Evolutionary conservation across 225 moss, liverwort and hornwort species (phyloP).

Genomic region (Thuidium tamariscinum): DNA sequence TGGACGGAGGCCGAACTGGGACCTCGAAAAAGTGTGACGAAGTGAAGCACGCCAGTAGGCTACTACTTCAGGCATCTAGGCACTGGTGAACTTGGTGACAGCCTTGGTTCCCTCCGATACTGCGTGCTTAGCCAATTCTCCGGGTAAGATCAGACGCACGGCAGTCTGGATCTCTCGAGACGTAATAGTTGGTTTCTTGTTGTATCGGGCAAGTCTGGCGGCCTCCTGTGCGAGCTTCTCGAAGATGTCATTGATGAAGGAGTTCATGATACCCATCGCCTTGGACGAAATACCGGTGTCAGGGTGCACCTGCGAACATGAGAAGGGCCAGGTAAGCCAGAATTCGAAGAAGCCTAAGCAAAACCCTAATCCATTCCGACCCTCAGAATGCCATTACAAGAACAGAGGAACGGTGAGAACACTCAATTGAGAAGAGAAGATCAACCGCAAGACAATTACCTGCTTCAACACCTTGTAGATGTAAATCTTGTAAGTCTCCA

Average conservation of each 20-base stretch:
- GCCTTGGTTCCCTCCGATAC: constrained; percentile 28
- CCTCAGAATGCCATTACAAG: not conserved
- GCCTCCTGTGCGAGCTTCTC: constrained; percentile 30
- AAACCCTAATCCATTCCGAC: not conserved
- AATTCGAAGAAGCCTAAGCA: no score
- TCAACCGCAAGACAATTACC: not conserved
- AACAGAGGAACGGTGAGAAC: no score
- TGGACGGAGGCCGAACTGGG: not conserved
- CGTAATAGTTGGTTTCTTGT: constrained; percentile 30
- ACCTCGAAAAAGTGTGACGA: no score
- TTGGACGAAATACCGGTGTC: constrained; percentile 30
- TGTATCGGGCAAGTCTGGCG: constrained; percentile 16
- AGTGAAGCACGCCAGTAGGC: no score
- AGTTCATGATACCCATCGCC: constrained; percentile 32
- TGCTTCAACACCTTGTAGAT: constrained; percentile 9
- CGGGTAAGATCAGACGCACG: constrained; percentile 23
- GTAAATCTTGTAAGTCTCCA: constrained; percentile 20
- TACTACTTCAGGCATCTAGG: not conserved
- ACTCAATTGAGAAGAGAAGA: not conserved
- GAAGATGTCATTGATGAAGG: constrained; percentile 25
- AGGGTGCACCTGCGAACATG: not conserved
- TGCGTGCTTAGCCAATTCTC: constrained; percentile 28
- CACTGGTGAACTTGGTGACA: constrained; percentile 26
- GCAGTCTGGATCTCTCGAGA: constrained; percentile 29
- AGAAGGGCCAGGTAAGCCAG: not conserved